Base-by-base conservation (phyloP, 139 green algal species). In the Helicosporidium sp. region DNA sequence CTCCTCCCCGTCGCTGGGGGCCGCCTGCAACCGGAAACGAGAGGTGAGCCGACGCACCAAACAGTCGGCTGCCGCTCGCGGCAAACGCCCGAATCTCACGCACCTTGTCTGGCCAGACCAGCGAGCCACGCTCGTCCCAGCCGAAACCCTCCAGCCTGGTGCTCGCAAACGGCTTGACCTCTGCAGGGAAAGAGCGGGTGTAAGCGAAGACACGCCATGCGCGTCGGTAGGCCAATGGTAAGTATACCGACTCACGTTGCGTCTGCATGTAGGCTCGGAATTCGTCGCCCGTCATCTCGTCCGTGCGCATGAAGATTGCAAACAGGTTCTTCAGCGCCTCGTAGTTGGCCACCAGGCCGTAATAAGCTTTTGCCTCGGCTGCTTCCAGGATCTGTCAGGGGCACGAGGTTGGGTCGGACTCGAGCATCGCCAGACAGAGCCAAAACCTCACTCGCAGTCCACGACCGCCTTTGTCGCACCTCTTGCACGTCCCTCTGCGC, bases 321-420 rank as follows among this genome's bases (percentile, higher is more conserved):
- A 65, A 31, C 26, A 84, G 51, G 23, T 47, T 53, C 26, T 66
- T 19, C 22, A 79, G 52, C 0, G 62, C 57, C n/a, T 49, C n/a
- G 44, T 72, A 93, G 72, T 93, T 93, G 51, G 69, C 57, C 15
- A 67, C 78, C 42, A 93, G 64, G 3, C 73, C 80, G 54, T 81
- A 92, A 46, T 74, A 78, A 0, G 81, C 82, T 69, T 93, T 93
- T n/a, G 76, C 78, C 64, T 91, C 78, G 7, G 79, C 82, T 0
- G 58, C 75, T 31, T 85, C 77, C 31, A 71, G 41, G 42, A 73
- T 63, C 8, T 19, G 45, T 17, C 26, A 17, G 45, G 28, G 45
- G 17, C 6, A 28, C 17, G 5, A 35, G 15, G 2, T 3, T 36
- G 23, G 10, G 12, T 10, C n/a, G n/a, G n/a, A n/a, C n/a, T n/a